These are phyloP conservation scores for Cryptococcus sp. DNA, from an alignment of 1,284 basidiomycete genomes.

Conservation along the genomic window DNA sequence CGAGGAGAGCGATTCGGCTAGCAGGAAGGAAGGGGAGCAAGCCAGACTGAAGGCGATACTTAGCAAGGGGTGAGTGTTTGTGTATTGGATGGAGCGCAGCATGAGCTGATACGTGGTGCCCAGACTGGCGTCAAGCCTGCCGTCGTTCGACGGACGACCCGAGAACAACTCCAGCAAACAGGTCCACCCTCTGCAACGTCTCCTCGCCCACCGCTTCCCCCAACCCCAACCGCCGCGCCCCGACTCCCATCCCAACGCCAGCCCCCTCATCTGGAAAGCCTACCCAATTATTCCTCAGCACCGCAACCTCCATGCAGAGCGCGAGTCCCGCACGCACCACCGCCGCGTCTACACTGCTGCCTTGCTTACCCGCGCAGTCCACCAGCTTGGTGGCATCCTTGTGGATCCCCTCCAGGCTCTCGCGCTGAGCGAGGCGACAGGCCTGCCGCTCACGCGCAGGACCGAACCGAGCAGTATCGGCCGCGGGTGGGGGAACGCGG, in stretches of 20 bases:
- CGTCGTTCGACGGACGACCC: slow-evolving; percentile 12
- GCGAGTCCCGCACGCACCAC: slow-evolving; percentile 58
- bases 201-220: slow-evolving; percentile 8
- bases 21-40: slow-evolving; percentile 27
- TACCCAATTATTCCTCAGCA: slow-evolving; percentile 65
- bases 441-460: slow-evolving; percentile 20
- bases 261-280: slow-evolving; percentile 48
- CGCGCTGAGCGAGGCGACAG: slow-evolving; percentile 20
- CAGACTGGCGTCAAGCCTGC: slow-evolving; percentile 18
- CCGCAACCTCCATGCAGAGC: slow-evolving; percentile 60
- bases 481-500: slow-evolving; percentile 61
- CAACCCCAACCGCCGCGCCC: not conserved
- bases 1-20: slow-evolving; percentile 33
- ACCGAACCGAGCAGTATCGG: slow-evolving; percentile 56
- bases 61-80: slow-evolving; percentile 8
- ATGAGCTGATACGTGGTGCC: not conserved
- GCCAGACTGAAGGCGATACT: slow-evolving; percentile 27
- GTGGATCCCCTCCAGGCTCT: slow-evolving; percentile 43
- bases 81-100: slow-evolving; percentile 11
- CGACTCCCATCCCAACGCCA: not conserved
- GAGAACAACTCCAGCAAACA: slow-evolving; percentile 2
- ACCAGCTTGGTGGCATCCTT: slow-evolving; percentile 67
- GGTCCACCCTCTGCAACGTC: slow-evolving; percentile 11
- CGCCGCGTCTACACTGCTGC: slow-evolving; percentile 51
- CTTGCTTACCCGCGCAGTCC: slow-evolving; percentile 62